A percentile compares a stretch with the other conserved stretches of the same genome.
Conservation (phyloP, 306 rosid species). For the Senna tora region DNA sequence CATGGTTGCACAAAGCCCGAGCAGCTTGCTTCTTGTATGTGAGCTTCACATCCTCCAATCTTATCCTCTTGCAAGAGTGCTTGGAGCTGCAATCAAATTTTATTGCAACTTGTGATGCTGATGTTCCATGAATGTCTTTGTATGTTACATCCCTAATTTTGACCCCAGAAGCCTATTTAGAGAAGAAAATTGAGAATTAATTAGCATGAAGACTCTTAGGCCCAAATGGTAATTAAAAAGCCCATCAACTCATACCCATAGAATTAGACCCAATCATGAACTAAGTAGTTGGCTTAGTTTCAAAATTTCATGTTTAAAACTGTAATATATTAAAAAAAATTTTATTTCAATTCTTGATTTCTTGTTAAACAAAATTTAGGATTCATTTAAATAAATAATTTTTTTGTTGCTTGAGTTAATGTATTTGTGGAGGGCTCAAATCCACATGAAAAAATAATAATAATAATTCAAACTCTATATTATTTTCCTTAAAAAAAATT, state of each 20-base stretch:
- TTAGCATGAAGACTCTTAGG: neutral
- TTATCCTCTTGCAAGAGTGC: conserved; percentile 50
- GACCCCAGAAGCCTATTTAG: conserved; percentile 49
- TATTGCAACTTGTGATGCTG: conserved; percentile 58
- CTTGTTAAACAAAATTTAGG: no score
- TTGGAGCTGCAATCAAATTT: conserved; percentile 57
- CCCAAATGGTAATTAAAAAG: neutral
- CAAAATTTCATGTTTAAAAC: no score
- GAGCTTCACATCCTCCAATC: conserved; percentile 50
- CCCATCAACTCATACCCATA: neutral
- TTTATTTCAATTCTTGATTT: no score
- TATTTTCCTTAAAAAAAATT: no score
- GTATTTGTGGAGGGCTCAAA: no score
- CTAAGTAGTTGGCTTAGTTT: no score
- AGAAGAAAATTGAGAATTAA: neutral
- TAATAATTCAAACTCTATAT: no score
- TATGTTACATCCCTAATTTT: conserved; percentile 50
- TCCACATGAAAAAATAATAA: no score
- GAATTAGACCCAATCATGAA: no score
- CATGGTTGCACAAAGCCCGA: conserved; percentile 48
- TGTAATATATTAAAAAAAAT: no score
- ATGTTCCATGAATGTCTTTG: conserved; percentile 57
- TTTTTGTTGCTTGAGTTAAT: no score
- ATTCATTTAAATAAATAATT: no score
- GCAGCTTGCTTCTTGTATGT: conserved; percentile 43